Base-by-base conservation (phyloP, 2,329 filamentous ascomycete species). In the Ophiostoma angusticollis region DNA sequence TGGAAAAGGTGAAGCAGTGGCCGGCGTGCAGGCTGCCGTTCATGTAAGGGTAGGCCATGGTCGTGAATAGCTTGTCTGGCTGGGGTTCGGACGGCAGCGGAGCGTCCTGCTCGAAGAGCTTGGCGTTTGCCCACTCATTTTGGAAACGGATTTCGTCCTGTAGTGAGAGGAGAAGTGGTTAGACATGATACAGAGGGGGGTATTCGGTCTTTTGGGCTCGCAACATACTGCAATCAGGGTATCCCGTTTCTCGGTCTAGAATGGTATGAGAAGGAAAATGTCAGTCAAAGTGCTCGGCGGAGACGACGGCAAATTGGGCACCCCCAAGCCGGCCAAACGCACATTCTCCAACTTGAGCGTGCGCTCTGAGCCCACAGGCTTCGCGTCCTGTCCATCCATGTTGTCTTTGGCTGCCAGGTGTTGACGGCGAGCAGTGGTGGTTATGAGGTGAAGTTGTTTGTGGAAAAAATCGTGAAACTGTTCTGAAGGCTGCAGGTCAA, bases 31-130 rank as follows among this genome's bases (percentile, higher is more conserved):
- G 48, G 14, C 41, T 42, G 31, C 40, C 44, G 43, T 46, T 48
- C 46, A 57, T 61, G 45, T 61, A 64, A 14, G 60, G 63, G 45
- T 63, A 67, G 19, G 63, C 62, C 44, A 65, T 61, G 29, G 60
- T 51, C 74, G 81, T 85, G 56, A 89, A 93, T 70, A 87, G 94
- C 64, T 96, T 96, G 50, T 89, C 89, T 52, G 82, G 66, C 58
- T 86, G 79, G 53, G 79, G 70, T 82, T 95, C 86, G 47, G 71
- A 63, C 37, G 78, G 75, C 16, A 82, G 77, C 24, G 91, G 91
- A 18, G 91, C 86, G 60, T 96, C 68, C 51, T 79, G 72, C 61
- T 95, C 72, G 71, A 96, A 98, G 50, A 94, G 66, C 47, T 72
- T 71, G 50, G 75, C 67, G 43, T 83, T 68, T 54, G 80, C 74